These are phyloP conservation scores for Cardamine occulta DNA, from an alignment of 345 rosid genomes.

Conservation along the genomic window DNA sequence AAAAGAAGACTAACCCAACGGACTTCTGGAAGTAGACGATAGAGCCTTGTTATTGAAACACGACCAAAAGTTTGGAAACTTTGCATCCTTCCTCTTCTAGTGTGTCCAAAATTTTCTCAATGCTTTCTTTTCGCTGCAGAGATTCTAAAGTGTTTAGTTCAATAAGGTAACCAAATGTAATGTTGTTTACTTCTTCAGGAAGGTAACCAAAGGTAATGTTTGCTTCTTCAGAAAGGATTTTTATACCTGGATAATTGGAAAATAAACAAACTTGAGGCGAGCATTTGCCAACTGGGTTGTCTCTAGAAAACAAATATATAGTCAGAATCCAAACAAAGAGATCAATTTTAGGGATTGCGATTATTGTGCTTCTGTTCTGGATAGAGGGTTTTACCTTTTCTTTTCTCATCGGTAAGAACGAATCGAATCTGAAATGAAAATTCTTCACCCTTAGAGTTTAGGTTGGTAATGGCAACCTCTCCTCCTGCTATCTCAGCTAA, in stretches of 20 bases:
- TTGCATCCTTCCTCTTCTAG: conserved; percentile 54
- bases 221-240: conserved; percentile 11
- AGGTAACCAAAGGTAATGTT: neutral
- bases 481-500: conserved; percentile 68
- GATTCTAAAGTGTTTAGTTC: conserved; percentile 3
- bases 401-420: conserved; percentile 24
- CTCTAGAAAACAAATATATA: conserved; percentile 30
- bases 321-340: conserved; percentile 28
- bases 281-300: conserved; percentile 60
- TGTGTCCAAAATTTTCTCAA: conserved; percentile 57
- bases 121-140: conserved; percentile 69
- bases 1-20: conserved; percentile 62
- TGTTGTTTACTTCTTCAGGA: neutral
- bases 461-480: conserved; percentile 64
- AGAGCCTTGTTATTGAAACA: conserved; percentile 70
- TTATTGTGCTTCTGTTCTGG: neutral
- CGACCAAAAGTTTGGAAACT: conserved; percentile 53
- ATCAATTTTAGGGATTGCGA: neutral
- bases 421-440: conserved; percentile 58
- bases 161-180: conserved; percentile 11
- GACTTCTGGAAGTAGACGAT: conserved; percentile 84
- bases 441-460: conserved; percentile 62
- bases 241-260: conserved; percentile 64
- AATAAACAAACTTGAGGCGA: conserved; percentile 67
- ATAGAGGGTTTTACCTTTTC: conserved; percentile 33